Conservation (phyloP, 306 rosid genomes). For the Gastrolobium villosum region DNA sequence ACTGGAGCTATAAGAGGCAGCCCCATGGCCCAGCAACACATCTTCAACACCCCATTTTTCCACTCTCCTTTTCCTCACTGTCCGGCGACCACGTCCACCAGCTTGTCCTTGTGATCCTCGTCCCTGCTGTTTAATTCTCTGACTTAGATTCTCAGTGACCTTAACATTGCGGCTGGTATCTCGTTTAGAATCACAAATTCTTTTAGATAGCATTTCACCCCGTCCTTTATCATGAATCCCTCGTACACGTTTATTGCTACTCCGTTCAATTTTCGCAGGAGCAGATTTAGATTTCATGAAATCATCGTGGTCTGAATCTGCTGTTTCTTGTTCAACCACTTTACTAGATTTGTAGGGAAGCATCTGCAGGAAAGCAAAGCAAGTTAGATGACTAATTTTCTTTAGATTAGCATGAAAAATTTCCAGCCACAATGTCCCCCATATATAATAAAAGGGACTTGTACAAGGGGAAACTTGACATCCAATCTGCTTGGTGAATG, state of each 20-base stretch:
- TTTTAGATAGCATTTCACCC: conserved; percentile 61
- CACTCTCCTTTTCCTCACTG: conserved; percentile 74
- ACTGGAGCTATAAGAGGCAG: no score
- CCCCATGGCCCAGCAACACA: background rate
- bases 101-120: no score
- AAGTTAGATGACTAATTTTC: conserved; percentile 31
- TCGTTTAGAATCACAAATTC: conserved; percentile 53
- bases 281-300: no score
- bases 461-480: background rate
- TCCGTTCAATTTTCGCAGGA: conserved; percentile 54
- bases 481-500: background rate
- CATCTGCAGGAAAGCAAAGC: conserved; percentile 63
- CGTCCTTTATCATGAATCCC: conserved; percentile 72
- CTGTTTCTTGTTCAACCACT: no score
- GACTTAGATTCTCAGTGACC: no score
- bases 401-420: background rate
- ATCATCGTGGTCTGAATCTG: no score
- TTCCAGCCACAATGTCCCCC: conserved; percentile 2
- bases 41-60: conserved; percentile 66
- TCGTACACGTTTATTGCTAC: conserved; percentile 71
- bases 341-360: conserved; percentile 28
- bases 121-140: no score
- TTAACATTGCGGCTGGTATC: conserved; percentile 45
- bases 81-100: conserved; percentile 41
- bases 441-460: background rate